phyloP scores from a whole-genome alignment of 2,329 filamentous ascomycete genomes.

The Fusarium circinatum region DNA sequence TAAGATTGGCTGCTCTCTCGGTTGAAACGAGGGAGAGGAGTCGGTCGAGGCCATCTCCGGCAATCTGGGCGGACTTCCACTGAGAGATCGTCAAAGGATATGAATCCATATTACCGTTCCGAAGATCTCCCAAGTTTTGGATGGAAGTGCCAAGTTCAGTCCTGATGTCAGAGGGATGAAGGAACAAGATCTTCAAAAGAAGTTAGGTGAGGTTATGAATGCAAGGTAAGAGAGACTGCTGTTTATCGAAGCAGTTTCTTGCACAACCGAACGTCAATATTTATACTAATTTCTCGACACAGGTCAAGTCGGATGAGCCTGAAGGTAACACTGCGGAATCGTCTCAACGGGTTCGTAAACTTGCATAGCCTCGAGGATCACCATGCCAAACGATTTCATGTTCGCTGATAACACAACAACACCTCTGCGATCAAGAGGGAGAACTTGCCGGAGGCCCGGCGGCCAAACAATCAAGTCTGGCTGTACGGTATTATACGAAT shows the following conservation, averaged over 20 bases:
- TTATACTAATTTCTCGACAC: neutral
- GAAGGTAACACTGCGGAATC: neutral
- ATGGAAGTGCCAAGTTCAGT: neutral
- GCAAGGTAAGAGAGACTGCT: neutral
- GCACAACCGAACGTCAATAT: neutral
- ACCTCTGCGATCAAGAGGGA: neutral
- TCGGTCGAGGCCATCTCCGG: constrained; percentile 42
- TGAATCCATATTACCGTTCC: neutral
- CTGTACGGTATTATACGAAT: neutral
- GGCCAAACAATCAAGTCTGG: neutral
- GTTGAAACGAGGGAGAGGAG: constrained; percentile 40
- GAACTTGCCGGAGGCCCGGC: constrained; percentile 15
- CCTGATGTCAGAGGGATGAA: neutral
- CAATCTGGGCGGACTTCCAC: constrained; percentile 43
- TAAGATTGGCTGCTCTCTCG: constrained; percentile 28
- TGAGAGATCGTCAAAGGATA: constrained; percentile 36
- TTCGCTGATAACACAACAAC: constrained; percentile 8
- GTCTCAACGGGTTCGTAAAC: constrained; percentile 1
- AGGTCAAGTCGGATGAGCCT: constrained; percentile 3
- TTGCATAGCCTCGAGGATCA: constrained; percentile 17
- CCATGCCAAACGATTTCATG: constrained; percentile 13
- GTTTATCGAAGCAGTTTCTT: neutral
- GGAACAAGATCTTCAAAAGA: neutral
- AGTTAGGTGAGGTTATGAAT: neutral
- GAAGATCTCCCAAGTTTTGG: neutral